Evolutionary conservation across 202 grass and related monocot species (phyloP).

Genomic region (Panicum virgatum): DNA sequence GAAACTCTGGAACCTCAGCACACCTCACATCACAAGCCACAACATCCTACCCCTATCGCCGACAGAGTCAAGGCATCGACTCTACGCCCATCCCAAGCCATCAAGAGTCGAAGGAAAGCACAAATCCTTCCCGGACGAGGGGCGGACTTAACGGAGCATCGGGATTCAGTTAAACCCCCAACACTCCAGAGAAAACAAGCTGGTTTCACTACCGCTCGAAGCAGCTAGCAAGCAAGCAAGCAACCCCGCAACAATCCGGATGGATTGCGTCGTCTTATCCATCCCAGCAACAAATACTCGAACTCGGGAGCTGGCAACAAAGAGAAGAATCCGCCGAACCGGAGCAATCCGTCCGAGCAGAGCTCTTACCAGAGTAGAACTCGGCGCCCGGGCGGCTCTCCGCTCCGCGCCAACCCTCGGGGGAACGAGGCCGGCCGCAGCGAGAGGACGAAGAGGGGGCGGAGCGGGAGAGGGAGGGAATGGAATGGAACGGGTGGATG

Average conservation of each 20-base stretch:
- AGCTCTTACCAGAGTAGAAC: neutral
- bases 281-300: neutral
- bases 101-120: too few relatives aligned
- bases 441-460: neutral
- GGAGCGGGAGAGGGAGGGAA: slow-evolving; percentile 1
- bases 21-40: neutral
- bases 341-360: neutral
- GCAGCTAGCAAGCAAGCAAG: neutral
- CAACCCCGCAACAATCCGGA: neutral
- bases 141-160: neutral
- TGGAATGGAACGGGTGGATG: neutral
- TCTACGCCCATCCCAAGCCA: neutral
- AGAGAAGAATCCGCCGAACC: neutral
- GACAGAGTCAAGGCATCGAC: neutral
- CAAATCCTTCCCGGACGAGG: too few relatives aligned
- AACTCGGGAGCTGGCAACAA: neutral
- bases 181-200: neutral
- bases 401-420: neutral
- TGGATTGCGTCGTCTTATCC: neutral
- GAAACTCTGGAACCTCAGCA: neutral
- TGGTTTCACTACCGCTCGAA: neutral
- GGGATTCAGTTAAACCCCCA: neutral
- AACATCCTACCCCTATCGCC: neutral
- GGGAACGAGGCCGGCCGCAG: neutral
- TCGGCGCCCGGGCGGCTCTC: neutral